A percentile compares a stretch with the other conserved stretches of the same genome.
Evolutionary conservation across 148 eudicot species (phyloP).

Genomic region (Simmondsia chinensis): DNA sequence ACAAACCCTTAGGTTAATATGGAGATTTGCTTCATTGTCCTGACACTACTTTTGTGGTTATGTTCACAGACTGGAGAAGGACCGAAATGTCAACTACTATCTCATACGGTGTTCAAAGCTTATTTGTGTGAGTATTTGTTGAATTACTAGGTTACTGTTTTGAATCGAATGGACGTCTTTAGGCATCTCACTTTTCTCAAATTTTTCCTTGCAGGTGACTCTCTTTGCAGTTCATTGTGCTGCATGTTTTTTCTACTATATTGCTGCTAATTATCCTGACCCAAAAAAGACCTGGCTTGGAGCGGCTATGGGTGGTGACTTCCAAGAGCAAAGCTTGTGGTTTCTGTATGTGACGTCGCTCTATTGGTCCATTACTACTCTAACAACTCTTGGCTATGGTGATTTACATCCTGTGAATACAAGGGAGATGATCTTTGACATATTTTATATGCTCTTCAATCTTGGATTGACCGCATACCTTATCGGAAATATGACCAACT

Average conservation of each 20-base stretch:
- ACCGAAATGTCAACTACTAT: conserved; percentile 49
- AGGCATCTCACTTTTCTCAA: background rate
- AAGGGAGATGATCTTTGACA: conserved; percentile 59
- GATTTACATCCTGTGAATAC: conserved; percentile 70
- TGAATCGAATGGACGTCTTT: too few species aligned
- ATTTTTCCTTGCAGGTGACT: conserved; percentile 45
- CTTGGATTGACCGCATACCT: conserved; percentile 68
- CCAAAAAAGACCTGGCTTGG: conserved; percentile 59
- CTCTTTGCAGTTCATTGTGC: conserved; percentile 72
- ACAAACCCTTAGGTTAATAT: too few species aligned
- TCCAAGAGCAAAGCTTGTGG: conserved; percentile 21
- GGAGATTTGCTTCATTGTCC: too few species aligned
- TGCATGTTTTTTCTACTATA: conserved; percentile 50
- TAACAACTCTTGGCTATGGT: conserved; percentile 76
- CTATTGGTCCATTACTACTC: conserved; percentile 87
- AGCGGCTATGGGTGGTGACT: conserved; percentile 17
- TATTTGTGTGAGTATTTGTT: conserved; percentile 44
- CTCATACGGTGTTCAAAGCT: conserved; percentile 59
- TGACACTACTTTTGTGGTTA: background rate
- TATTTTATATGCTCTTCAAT: conserved; percentile 72
- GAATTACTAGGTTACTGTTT: too few species aligned
- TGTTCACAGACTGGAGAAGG: conserved; percentile 61
- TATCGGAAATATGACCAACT: conserved; percentile 95
- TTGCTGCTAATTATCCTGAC: conserved; percentile 40
- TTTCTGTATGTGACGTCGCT: conserved; percentile 46